Evolutionary conservation across 2,329 filamentous ascomycete genomes (phyloP).

Genomic region (Chrysosphaeria jannelii): DNA sequence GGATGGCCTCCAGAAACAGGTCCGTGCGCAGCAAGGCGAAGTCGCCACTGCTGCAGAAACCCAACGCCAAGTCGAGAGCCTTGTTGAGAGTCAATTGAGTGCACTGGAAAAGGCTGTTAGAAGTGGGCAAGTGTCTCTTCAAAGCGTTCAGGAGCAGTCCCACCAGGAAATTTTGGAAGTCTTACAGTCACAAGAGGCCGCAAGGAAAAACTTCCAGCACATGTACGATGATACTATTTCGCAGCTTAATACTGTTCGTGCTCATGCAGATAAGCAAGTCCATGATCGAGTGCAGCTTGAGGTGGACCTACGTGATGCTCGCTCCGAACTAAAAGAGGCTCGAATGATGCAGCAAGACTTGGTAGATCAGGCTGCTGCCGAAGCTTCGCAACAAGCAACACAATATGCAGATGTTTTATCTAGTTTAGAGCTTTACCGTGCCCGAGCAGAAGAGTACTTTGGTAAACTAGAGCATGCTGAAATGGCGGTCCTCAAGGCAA

Average conservation of each 20-base stretch:
- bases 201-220: conserved; percentile 50
- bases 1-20: conserved; percentile 56
- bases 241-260: conserved; percentile 65
- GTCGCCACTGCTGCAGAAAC: conserved; percentile 54
- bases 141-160: conserved; percentile 74
- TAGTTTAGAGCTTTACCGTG: conserved; percentile 70
- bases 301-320: conserved; percentile 60
- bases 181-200: conserved; percentile 78
- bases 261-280: conserved; percentile 61
- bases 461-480: conserved; percentile 91
- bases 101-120: conserved; percentile 63
- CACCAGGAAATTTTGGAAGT: conserved; percentile 85
- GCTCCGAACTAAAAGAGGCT: conserved; percentile 61
- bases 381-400: conserved; percentile 61
- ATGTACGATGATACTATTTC: conserved; percentile 62
- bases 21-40: conserved; percentile 63
- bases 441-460: conserved; percentile 83
- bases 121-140: conserved; percentile 61
- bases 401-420: conserved; percentile 75
- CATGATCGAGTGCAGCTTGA: conserved; percentile 53
- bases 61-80: conserved; percentile 27
- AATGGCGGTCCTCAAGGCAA: conserved; percentile 77
- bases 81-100: conserved; percentile 24
- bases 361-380: conserved; percentile 77
- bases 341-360: conserved; percentile 39